A percentile compares a stretch with the other conserved stretches of the same genome.
These are phyloP conservation scores for Pochonia chlamydosporia DNA, from an alignment of 2,329 filamentous ascomycete species.

Conservation along the genomic window DNA sequence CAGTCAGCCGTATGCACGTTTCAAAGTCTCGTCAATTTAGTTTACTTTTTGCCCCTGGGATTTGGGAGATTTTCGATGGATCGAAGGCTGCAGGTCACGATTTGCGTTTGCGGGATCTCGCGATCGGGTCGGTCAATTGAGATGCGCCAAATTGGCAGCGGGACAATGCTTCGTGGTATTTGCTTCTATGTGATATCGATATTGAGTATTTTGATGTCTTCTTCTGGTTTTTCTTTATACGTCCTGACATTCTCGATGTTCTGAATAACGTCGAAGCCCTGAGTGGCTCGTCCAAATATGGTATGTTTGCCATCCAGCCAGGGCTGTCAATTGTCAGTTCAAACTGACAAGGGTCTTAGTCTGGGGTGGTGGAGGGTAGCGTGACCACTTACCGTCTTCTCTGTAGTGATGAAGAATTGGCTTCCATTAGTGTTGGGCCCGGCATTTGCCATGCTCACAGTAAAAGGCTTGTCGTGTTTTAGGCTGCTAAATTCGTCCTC, in stretches of 20 bases:
- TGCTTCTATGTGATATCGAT: conserved; percentile 55
- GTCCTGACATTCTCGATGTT: conserved; percentile 89
- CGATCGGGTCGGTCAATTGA: conserved; percentile 1
- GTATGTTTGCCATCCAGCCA: conserved; percentile 97
- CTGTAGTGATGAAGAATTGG: conserved; percentile 98
- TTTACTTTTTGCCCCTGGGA: not conserved
- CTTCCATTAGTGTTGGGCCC: conserved; percentile 92
- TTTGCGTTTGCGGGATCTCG: not conserved
- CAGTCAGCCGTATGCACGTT: conserved; percentile 4
- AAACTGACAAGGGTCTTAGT: conserved; percentile 7
- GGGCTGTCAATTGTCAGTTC: conserved; percentile 39
- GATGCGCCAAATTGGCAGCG: not conserved
- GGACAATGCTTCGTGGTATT: not conserved
- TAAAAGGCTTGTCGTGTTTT: conserved; percentile 94
- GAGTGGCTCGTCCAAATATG: conserved; percentile 85
- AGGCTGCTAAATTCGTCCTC: conserved; percentile 89
- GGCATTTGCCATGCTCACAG: conserved; percentile 95
- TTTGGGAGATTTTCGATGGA: not conserved
- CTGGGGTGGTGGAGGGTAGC: not conserved
- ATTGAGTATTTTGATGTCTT: conserved; percentile 95
- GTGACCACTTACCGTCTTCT: conserved; percentile 67
- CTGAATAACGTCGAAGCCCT: conserved; percentile 90
- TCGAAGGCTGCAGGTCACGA: not conserved
- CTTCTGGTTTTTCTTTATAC: conserved; percentile 86
- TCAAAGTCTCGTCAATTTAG: not conserved